Conservation (phyloP, 345 rosid species). For the Mercurialis annua region DNA sequence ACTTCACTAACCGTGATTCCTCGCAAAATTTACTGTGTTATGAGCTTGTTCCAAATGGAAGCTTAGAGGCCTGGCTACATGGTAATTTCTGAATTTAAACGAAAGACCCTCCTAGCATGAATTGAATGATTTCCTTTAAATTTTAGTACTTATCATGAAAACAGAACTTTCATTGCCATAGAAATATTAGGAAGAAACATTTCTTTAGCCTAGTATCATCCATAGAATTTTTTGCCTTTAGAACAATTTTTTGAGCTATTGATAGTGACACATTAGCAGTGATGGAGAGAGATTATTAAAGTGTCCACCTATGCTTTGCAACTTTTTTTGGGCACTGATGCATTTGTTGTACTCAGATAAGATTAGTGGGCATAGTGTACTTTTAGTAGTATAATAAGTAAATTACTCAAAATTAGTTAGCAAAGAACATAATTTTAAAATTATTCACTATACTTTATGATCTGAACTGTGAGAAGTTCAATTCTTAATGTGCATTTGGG, state of each 20-base stretch:
- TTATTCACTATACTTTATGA: not conserved
- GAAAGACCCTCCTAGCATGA: not conserved
- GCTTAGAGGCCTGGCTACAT: conserved; percentile 97
- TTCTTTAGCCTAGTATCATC: not conserved
- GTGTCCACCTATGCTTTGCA: not conserved
- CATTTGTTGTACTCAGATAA: not conserved
- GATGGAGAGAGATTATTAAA: not conserved
- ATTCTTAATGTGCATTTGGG: not conserved
- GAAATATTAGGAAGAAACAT: conserved; percentile 1
- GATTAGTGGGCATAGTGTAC: not conserved
- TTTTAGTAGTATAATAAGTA: not conserved
- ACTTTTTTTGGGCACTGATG: not conserved
- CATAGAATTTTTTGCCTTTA: not conserved
- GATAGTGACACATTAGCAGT: not conserved
- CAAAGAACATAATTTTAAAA: not conserved
- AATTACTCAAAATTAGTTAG: not conserved
- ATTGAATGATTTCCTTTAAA: conserved; percentile 11
- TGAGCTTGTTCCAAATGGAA: conserved; percentile 98
- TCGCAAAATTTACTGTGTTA: conserved; percentile 91
- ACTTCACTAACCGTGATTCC: conserved; percentile 82
- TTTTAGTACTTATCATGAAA: not conserved
- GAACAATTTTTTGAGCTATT: not conserved
- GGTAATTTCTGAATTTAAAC: conserved; percentile 43
- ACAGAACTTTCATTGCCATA: not conserved
- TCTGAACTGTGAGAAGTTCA: not conserved